Evolutionary conservation across 2,329 filamentous ascomycete species (phyloP), one percentile per base, ranked within the genome.

Genomic region (Colletotrichum sp.): DNA sequence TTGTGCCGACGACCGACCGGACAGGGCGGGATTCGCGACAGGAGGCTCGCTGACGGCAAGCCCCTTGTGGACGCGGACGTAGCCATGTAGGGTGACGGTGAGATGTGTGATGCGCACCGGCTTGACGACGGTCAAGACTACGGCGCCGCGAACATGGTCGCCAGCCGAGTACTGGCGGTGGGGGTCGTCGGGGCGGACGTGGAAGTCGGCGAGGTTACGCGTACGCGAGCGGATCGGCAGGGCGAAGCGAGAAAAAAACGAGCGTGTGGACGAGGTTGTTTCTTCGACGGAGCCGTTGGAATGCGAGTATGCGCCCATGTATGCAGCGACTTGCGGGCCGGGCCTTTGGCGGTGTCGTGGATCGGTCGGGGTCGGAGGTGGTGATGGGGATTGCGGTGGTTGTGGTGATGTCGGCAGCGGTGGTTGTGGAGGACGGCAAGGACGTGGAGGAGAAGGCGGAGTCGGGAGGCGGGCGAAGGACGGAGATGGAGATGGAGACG

Each of bases 81-180:
- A 95, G 76, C 95, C 95, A 82, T 95, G 94, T 70, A 97, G 86
- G 76, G 92, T 91, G 77, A 96, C 93, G 13, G 94, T 94, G 65
- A 97, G 88, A 85, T 97, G 95, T 9, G 95, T 96, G 80, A 97
- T 92, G 79, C 94, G 90, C 77, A 95, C 86, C 21, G 94, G 93
- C 83, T 95, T 95, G 80, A 94, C 87, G 43, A 95, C 90, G 72
- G 92, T 93, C 79, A 96, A 86, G 76, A 95, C 88, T 64, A 96
- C 94, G 78, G 91, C 91, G 70, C 95, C 95, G 74, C 90, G 91
- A 63, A 97, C 93, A 78, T 92, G 87, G 81, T 96, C 94, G 76
- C 94, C 94, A 6, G 94, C 93, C 30, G 88, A 88, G 84, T 96
- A 96, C 80, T 94, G 92, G 78, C 93, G 92, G 84, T 96, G 93